phyloP scores from a whole-genome alignment of 495 filamentous ascomycete species.

The Beverwykella pulmonaria region DNA sequence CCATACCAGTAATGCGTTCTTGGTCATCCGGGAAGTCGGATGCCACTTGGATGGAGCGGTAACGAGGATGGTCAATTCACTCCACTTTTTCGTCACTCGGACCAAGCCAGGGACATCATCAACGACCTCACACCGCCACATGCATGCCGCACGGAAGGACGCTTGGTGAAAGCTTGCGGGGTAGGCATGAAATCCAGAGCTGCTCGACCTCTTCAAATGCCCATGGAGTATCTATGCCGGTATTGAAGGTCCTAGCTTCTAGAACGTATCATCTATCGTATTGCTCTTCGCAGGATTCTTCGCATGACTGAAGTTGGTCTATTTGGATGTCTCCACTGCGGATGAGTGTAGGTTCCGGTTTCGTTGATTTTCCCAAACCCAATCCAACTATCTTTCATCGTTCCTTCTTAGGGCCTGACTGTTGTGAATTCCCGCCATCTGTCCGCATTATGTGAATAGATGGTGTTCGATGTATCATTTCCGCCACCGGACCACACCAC shows the following conservation, averaged over 20 bases:
- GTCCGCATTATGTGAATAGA: conserved; percentile 7
- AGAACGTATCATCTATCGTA: too few species aligned
- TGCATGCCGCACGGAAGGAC: not conserved
- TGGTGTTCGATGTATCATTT: not conserved
- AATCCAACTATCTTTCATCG: not conserved
- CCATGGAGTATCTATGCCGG: too few species aligned
- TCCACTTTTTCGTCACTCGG: not conserved
- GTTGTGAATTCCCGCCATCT: not conserved
- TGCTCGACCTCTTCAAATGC: too few species aligned
- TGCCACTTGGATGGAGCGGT: not conserved
- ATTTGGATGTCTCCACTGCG: not conserved
- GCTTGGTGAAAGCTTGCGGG: not conserved
- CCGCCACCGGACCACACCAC: not conserved
- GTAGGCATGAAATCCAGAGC: not conserved
- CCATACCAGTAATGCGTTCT: not conserved
- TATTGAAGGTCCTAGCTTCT: not conserved
- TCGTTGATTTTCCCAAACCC: not conserved
- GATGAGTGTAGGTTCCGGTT: not conserved
- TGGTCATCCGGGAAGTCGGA: not conserved
- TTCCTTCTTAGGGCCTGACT: not conserved
- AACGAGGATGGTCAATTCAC: not conserved
- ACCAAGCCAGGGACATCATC: not conserved
- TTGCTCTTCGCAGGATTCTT: too few species aligned
- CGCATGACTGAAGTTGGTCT: not conserved
- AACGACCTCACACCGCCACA: not conserved